Evolutionary conservation across 2,329 filamentous ascomycete species (phyloP).

Genomic region (Zarea fungicola): DNA sequence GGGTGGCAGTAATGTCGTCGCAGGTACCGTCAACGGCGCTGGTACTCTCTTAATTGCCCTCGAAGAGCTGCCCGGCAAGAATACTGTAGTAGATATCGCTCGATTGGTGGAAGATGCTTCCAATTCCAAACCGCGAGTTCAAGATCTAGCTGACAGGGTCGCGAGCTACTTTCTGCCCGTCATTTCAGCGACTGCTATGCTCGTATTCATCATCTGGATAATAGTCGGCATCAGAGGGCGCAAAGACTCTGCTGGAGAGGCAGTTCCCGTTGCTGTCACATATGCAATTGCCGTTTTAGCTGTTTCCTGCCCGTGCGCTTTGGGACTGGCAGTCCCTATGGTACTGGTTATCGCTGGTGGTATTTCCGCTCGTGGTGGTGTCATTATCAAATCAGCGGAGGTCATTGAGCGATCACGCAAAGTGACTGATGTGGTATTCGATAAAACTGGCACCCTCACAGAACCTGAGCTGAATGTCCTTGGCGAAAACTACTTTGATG

Average conservation of each 20-base stretch:
- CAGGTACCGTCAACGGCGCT: constrained; percentile 53
- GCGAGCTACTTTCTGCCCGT: constrained; percentile 56
- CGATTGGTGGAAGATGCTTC: constrained; percentile 54
- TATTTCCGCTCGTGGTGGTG: constrained; percentile 49
- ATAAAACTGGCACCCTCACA: constrained; percentile 62
- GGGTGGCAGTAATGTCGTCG: constrained; percentile 43
- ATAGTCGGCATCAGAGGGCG: constrained; percentile 31
- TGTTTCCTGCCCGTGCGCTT: constrained; percentile 60
- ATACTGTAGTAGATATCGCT: constrained; percentile 57
- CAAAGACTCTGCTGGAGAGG: constrained; percentile 28
- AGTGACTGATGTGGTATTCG: constrained; percentile 53
- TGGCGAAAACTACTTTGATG: constrained; percentile 18
- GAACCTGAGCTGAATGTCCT: constrained; percentile 33
- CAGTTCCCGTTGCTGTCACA: constrained; percentile 27
- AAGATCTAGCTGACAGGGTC: constrained; percentile 54
- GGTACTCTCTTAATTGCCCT: constrained; percentile 45
- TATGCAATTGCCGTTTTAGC: constrained; percentile 44
- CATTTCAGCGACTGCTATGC: constrained; percentile 41
- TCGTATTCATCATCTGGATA: constrained; percentile 51
- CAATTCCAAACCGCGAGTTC: constrained; percentile 51
- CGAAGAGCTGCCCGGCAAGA: constrained; percentile 45
- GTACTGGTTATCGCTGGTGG: constrained; percentile 57
- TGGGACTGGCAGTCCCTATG: constrained; percentile 62
- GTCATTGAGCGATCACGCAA: constrained; percentile 48
- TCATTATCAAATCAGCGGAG: constrained; percentile 54